A percentile compares a stretch with the other conserved stretches of the same genome.
Evolutionary conservation across 768 basidiomycete genomes (phyloP).

Genomic region (Trametes elegans): DNA sequence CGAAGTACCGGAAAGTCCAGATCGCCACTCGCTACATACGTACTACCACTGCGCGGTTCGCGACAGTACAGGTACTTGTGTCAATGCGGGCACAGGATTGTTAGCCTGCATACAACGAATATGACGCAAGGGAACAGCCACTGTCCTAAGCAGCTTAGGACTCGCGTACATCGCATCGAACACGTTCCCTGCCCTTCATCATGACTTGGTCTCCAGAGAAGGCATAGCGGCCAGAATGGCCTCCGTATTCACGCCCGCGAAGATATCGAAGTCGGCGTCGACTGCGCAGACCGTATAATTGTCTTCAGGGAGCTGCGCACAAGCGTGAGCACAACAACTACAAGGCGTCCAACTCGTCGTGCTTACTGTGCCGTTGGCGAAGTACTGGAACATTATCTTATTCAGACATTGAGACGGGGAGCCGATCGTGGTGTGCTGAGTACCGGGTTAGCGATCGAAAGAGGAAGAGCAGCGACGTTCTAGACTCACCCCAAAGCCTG

Average conservation of each 20-base stretch:
- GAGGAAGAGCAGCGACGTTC: too few species aligned
- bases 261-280: conserved; percentile 4
- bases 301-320: neutral
- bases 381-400: neutral
- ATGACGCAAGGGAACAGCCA: too few species aligned
- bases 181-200: too few species aligned
- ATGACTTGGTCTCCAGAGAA: too few species aligned
- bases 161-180: too few species aligned
- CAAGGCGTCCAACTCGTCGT: neutral
- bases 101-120: too few species aligned
- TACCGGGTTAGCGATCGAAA: neutral
- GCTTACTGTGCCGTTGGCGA: conserved; percentile 5
- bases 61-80: too few species aligned
- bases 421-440: neutral
- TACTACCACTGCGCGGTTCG: too few species aligned
- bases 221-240: neutral
- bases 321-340: neutral
- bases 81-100: too few species aligned
- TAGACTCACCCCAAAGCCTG: neutral
- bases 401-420: neutral
- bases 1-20: too few species aligned
- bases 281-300: conserved; percentile 3
- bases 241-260: conserved; percentile 4
- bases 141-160: too few species aligned
- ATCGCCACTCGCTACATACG: too few species aligned